Conservation (phyloP, 257 asterid genomes). For the Handroanthus guayacan region DNA sequence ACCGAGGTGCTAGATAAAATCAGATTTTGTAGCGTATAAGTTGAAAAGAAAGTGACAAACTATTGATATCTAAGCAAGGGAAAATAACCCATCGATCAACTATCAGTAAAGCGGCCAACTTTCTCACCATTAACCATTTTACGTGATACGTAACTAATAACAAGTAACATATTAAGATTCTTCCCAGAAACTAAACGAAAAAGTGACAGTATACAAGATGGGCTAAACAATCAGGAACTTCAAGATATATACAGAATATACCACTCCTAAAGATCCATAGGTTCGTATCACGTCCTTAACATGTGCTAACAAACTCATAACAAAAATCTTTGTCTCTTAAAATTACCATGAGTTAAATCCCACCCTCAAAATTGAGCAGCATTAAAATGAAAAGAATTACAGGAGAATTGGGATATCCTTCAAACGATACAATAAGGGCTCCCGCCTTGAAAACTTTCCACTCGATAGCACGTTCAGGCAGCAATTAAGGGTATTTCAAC, state of each 20-base stretch:
- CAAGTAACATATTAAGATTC: no score
- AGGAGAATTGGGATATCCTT: neutral
- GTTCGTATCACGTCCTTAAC: neutral
- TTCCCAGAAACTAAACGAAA: no score
- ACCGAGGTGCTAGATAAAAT: neutral
- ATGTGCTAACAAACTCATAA: neutral
- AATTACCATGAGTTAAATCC: neutral
- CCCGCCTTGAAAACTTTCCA: neutral
- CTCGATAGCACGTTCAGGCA: no score
- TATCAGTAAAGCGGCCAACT: slow-evolving; percentile 20
- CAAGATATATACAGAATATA: no score
- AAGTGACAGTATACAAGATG: no score
- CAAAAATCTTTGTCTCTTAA: neutral
- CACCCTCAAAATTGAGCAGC: neutral
- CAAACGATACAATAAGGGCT: neutral
- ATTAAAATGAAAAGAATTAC: neutral
- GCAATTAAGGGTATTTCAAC: slow-evolving; percentile 10
- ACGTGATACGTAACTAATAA: no score
- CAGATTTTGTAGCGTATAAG: neutral
- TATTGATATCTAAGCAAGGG: neutral
- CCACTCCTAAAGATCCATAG: no score
- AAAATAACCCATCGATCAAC: neutral
- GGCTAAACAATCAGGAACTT: no score
- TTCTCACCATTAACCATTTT: neutral
- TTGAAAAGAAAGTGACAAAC: slow-evolving; percentile 14